A percentile compares a stretch with the other conserved stretches of the same genome.
phyloP scores from a whole-genome alignment of 2,329 filamentous ascomycete genomes.

The Verticillium longisporum region DNA sequence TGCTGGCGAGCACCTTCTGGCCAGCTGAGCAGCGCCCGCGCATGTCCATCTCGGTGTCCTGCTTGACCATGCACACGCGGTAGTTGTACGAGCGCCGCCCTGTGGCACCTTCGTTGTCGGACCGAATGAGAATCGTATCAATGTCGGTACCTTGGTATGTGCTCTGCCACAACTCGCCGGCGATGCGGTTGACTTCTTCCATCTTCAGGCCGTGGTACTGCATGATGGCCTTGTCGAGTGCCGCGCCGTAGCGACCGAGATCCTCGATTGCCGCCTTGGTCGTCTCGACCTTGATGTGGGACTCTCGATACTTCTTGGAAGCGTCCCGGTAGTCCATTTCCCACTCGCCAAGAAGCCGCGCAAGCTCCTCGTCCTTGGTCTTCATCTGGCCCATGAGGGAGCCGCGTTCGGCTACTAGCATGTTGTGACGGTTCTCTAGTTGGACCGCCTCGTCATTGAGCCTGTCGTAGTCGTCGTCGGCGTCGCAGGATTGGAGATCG shows the following conservation, averaged over 20 bases:
- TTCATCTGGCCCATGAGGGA: constrained; percentile 72
- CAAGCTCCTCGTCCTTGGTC: constrained; percentile 76
- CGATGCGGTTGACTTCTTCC: constrained; percentile 94
- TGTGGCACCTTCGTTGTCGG: constrained; percentile 67
- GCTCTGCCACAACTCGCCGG: constrained; percentile 92
- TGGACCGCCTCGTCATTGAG: constrained; percentile 63
- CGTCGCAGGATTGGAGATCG: constrained; percentile 71
- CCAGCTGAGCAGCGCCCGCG: constrained; percentile 93
- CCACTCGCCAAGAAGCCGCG: constrained; percentile 69
- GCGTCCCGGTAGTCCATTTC: constrained; percentile 83
- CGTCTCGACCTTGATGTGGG: constrained; percentile 83
- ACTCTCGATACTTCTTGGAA: constrained; percentile 71
- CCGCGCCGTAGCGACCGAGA: constrained; percentile 71
- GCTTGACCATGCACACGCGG: constrained; percentile 95
- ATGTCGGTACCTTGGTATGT: constrained; percentile 97
- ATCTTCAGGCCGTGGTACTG: constrained; percentile 94
- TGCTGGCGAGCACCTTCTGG: constrained; percentile 92
- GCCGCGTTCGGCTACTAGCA: constrained; percentile 64
- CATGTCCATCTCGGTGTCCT: constrained; percentile 99
- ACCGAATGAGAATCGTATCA: constrained; percentile 91
- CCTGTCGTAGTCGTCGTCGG: constrained; percentile 72
- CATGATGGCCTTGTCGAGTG: constrained; percentile 95
- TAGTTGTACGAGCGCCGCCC: constrained; percentile 91
- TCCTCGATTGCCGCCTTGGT: constrained; percentile 93
- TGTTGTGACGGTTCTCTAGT: constrained; percentile 62